Conservation (phyloP, 2,329 filamentous ascomycete species). For the Clonostachys rhizophaga region DNA sequence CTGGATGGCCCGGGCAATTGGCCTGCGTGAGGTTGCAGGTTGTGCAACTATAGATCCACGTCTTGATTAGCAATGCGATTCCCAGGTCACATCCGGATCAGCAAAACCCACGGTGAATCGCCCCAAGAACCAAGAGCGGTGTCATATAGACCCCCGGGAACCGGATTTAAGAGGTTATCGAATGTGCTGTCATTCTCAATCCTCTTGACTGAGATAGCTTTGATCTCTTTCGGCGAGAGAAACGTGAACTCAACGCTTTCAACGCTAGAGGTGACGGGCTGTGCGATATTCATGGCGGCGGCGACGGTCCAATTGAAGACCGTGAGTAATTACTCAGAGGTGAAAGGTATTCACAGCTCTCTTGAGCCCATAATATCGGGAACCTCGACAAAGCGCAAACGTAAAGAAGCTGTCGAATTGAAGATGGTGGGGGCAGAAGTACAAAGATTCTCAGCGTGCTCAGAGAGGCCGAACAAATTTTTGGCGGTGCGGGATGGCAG, state of each 20-base stretch:
- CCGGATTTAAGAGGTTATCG: constrained; percentile 83
- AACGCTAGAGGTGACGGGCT: constrained; percentile 79
- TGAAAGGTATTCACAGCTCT: too few species aligned
- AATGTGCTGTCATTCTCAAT: constrained; percentile 95
- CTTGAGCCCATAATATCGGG: too few species aligned
- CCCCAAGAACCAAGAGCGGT: constrained; percentile 86
- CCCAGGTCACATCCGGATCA: neutral
- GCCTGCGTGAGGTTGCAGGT: constrained; percentile 84
- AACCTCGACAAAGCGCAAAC: too few species aligned
- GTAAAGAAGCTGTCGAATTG: neutral
- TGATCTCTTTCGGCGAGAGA: constrained; percentile 77
- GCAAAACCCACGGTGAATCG: constrained; percentile 62
- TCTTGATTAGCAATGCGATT: constrained; percentile 1
- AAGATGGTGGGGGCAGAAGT: constrained; percentile 3
- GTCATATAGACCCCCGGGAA: constrained; percentile 90
- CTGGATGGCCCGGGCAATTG: constrained; percentile 86
- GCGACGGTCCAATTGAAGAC: constrained; percentile 1
- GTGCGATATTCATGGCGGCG: constrained; percentile 63
- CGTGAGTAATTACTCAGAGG: neutral
- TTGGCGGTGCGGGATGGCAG: constrained; percentile 41
- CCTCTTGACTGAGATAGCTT: constrained; percentile 83
- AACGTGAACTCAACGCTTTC: constrained; percentile 87
- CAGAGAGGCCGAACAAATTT: constrained; percentile 23
- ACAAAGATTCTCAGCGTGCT: neutral
- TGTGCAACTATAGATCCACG: constrained; percentile 60